Conservation (phyloP, 2,329 filamentous ascomycete species). For the Cladophialophora exuberans region DNA sequence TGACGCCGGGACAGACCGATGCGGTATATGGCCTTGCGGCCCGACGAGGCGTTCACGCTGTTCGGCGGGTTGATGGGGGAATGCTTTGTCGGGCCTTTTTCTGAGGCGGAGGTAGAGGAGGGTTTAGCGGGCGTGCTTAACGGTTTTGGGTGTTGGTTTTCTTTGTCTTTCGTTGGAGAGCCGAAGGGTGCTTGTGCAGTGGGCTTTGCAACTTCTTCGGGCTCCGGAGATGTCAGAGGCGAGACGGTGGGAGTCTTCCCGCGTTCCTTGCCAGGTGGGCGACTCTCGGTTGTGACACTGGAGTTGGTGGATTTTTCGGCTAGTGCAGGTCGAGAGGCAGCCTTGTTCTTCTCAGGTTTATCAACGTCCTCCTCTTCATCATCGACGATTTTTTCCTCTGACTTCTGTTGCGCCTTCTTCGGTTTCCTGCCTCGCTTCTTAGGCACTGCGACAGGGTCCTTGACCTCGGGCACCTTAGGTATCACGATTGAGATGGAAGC, state of each 20-base stretch:
- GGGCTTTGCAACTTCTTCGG: not conserved
- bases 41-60: no score
- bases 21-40: constrained; percentile 26
- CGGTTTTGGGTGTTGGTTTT: constrained; percentile 5
- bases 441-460: constrained; percentile 19
- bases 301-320: constrained; percentile 25
- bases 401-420: constrained; percentile 24
- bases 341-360: not conserved
- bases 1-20: constrained; percentile 32
- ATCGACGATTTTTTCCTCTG: constrained; percentile 7
- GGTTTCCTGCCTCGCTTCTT: constrained; percentile 34
- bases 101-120: constrained; percentile 5
- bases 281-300: not conserved
- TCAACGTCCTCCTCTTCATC: constrained; percentile 11
- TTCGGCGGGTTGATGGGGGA: constrained; percentile 31
- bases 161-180: constrained; percentile 1
- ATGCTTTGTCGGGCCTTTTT: constrained; percentile 29
- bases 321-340: constrained; percentile 14
- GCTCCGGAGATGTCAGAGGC: constrained; percentile 21
- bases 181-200: not conserved
- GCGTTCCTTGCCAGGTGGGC: not conserved
- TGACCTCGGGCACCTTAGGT: constrained; percentile 14
- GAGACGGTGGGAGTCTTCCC: constrained; percentile 19
- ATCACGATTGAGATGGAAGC: constrained; percentile 28
- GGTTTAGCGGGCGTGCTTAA: constrained; percentile 16